Base-by-base conservation (phyloP, 2,329 filamentous ascomycete genomes). In the Microcyclosporella mali region DNA sequence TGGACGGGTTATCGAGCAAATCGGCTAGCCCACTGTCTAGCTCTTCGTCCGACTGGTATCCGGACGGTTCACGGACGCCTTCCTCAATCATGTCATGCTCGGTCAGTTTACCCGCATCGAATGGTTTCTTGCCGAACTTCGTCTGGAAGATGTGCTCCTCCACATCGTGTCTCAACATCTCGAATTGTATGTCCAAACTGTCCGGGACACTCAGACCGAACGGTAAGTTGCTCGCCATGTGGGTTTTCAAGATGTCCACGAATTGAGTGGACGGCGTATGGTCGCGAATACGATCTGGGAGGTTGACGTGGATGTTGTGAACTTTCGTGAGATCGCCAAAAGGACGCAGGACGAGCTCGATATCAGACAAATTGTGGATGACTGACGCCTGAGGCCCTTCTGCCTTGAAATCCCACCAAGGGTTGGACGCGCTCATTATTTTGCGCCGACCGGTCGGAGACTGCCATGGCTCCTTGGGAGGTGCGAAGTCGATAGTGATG, bases 301-400 rank as follows among this genome's bases (percentile, higher is more conserved):
- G 52, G n/a, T 44, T 30, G 19, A 60, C 47, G 2, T 40, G 17
- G 6, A 57, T 51, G 14, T 52, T 52, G 39, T 62, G 58, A 6
- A 56, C 45, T 1, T 43, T 33, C 3, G 49, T 49, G 12, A 62
- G 51, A 6, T 19, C 39, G 2, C 51, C 34, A 34, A 61, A 56
- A 2, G 52, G 52, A 9, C 46, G 52, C n/a, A 62, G 43, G 12
- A 53, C 48, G 14, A 62, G 41, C 36, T 62, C 50, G 40, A 62
- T 33, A 38, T 59, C 56, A 2, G 54, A 44, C 8, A 59, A 32
- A 12, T 41, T 40, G 34, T 60, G 49, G 16, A 59, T 48, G 9
- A 46, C 49, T 6, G 56, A 55, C 33, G 39, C 32, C 19, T 54
- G 50, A 9, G 57, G 54, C 11, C 40, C 19, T 14, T 49, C n/a